These are phyloP conservation scores for Hypoxylon rickii DNA, from an alignment of 495 filamentous ascomycete genomes.

Conservation along the genomic window DNA sequence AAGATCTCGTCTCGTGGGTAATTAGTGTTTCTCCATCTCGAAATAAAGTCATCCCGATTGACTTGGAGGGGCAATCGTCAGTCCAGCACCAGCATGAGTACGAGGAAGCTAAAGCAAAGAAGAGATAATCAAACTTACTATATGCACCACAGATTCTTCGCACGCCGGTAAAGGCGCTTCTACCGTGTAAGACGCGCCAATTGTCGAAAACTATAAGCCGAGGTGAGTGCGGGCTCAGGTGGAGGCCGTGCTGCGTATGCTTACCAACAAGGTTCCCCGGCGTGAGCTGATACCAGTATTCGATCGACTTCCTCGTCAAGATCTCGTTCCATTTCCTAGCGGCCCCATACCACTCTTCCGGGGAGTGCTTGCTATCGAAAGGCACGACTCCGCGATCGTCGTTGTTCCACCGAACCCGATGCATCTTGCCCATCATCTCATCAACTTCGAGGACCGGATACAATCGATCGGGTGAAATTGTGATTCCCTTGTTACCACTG, in stretches of 20 bases:
- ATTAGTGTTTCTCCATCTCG: conserved; percentile 73
- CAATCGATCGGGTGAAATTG: conserved; percentile 67
- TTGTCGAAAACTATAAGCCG: conserved; percentile 79
- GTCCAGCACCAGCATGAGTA: background rate
- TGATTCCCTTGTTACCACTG: conserved; percentile 80
- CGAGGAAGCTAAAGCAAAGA: background rate
- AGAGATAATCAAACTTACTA: conserved; percentile 57
- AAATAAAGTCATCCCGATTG: conserved; percentile 85
- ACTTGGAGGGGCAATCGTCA: conserved; percentile 55
- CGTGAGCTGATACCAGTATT: conserved; percentile 76
- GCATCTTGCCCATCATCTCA: conserved; percentile 51
- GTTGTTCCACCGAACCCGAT: conserved; percentile 88
- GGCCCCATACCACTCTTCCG: conserved; percentile 74
- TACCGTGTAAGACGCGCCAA: conserved; percentile 89
- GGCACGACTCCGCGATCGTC: conserved; percentile 75
- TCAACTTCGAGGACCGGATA: conserved; percentile 70
- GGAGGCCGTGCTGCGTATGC: conserved; percentile 27
- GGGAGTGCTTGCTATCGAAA: conserved; percentile 29
- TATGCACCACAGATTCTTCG: conserved; percentile 89
- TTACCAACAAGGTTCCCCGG: conserved; percentile 79
- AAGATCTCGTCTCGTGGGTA: conserved; percentile 58
- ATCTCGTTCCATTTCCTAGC: conserved; percentile 68
- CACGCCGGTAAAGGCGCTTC: conserved; percentile 78
- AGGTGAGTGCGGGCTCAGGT: conserved; percentile 10
- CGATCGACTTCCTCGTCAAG: conserved; percentile 53